Evolutionary conservation across 108 stramenopile species (phyloP), one percentile per base, ranked within the genome.

Genomic region (Pseudonitzschia pungens): DNA sequence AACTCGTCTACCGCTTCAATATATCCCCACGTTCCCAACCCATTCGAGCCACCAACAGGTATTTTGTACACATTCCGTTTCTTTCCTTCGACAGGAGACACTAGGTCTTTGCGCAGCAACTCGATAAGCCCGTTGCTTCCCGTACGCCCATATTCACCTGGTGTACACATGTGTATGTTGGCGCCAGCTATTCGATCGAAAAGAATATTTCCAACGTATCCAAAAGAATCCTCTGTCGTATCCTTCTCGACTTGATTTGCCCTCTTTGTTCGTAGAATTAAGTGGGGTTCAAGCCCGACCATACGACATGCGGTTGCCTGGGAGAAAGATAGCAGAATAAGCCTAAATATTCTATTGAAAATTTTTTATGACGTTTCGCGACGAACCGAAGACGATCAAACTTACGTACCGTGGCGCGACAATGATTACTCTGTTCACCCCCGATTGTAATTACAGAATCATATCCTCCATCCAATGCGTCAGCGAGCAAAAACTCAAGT

Each of bases 401-500:
- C 16, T 14, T 48, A 62, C 60, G 26, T 62, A 62, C 60, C 15
- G 96, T 96, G 24, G 93, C 93, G 1, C 96, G 84, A 80, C 93
- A 94, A 73, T 96, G 96, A 83, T 96, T 96, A 69, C 81, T 82
- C 81, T 96, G 96, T 60, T 87, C 89, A 4, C 93, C 96, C n/a
- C 96, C 96, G 78, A 94, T 90, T 15, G 96, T 96, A 9, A 96
- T 80, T 4, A 96, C 83, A 21, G 86, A 76, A 72, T 87, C 73
- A 71, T 76, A 83, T 18, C 74, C 80, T 28, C 74, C 53, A 10
- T 70, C 78, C 15, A 86, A 44, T 9, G 96, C 96, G 73, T 96
- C 91, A 24, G 92, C 91, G 66, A 96, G 67, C 28, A 95, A 75
- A 73, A 95, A 96, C 77, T 96, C 96, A 31, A 96, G 73, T 70